Conservation (phyloP, 1,284 basidiomycete genomes). For the Hemileccinum hortonii region DNA sequence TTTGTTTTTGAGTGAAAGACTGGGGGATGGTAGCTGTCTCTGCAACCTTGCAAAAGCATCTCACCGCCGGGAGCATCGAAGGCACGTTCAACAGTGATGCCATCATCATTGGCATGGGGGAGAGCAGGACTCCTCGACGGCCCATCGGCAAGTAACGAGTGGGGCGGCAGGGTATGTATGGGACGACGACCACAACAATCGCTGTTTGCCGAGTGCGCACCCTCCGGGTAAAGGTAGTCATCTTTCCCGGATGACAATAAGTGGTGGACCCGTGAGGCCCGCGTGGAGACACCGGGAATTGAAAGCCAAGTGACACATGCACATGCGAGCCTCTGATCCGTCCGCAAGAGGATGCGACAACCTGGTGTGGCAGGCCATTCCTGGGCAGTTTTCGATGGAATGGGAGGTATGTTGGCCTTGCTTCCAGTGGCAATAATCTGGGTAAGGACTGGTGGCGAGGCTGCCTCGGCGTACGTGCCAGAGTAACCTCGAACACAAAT, state of each 20-base stretch:
- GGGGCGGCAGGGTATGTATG: constrained; percentile 94
- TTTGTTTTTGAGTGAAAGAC: too few species aligned
- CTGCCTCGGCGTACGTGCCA: constrained; percentile 87
- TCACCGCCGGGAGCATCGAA: too few species aligned
- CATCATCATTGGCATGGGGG: too few species aligned
- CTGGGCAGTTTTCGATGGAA: constrained; percentile 38
- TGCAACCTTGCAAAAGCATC: too few species aligned
- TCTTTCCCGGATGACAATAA: constrained; percentile 93
- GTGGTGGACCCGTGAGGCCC: constrained; percentile 93
- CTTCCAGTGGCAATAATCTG: constrained; percentile 92
- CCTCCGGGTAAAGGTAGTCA: constrained; percentile 85
- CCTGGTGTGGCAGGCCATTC: too few species aligned
- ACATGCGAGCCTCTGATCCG: constrained; percentile 79
- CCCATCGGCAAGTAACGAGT: constrained; percentile 84
- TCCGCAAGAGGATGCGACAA: too few species aligned
- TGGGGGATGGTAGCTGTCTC: too few species aligned
- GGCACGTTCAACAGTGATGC: too few species aligned
- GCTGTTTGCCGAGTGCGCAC: constrained; percentile 83
- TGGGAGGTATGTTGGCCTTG: constrained; percentile 83
- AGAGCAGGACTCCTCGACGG: too few species aligned
- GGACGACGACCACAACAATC: constrained; percentile 86
- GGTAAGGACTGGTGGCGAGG: constrained; percentile 87
- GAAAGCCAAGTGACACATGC: constrained; percentile 89
- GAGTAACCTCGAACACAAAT: constrained; percentile 85
- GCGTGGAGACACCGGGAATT: constrained; percentile 91